Evolutionary conservation across 2,329 filamentous ascomycete genomes (phyloP).

Genomic region (Xylaria hypoxylon): DNA sequence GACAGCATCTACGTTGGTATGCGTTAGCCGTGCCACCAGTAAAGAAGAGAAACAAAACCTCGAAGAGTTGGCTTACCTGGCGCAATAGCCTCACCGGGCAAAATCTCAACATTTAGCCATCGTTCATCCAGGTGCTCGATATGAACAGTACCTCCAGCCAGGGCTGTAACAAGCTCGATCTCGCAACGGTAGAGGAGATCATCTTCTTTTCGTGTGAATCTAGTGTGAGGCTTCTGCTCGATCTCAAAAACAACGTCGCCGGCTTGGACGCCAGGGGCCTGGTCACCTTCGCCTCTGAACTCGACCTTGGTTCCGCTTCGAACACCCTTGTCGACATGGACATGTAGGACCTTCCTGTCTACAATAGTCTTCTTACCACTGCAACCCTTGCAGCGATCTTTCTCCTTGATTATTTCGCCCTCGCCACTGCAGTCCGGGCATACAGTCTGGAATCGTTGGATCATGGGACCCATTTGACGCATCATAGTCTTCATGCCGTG

Average conservation of each 20-base stretch:
- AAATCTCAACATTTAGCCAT: slow-evolving; percentile 93
- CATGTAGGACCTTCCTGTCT: slow-evolving; percentile 97
- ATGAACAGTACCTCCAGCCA: slow-evolving; percentile 90
- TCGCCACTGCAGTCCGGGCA: slow-evolving; percentile 98
- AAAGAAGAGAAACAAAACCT: neutral
- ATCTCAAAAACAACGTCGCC: slow-evolving; percentile 99
- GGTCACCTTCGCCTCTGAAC: slow-evolving; percentile 96
- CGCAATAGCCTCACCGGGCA: slow-evolving; percentile 93
- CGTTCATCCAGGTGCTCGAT: slow-evolving; percentile 97
- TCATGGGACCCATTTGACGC: slow-evolving; percentile 99
- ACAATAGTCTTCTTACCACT: slow-evolving; percentile 97
- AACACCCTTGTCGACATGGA: slow-evolving; percentile 96
- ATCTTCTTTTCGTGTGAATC: slow-evolving; percentile 96
- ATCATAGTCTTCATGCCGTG: slow-evolving; percentile 99
- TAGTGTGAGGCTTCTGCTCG: slow-evolving; percentile 96
- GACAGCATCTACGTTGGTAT: slow-evolving; percentile 73
- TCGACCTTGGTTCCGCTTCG: slow-evolving; percentile 95
- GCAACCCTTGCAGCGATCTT: slow-evolving; percentile 97
- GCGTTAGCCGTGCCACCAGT: slow-evolving; percentile 41
- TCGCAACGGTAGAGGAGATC: slow-evolving; percentile 95
- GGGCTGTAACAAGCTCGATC: slow-evolving; percentile 93
- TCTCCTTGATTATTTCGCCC: slow-evolving; percentile 95
- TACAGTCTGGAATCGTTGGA: slow-evolving; percentile 99
- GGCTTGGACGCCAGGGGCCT: slow-evolving; percentile 90
- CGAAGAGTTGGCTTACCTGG: slow-evolving; percentile 73